phyloP scores from a whole-genome alignment of 75 land plant species.

The Cryptomeria japonica region DNA sequence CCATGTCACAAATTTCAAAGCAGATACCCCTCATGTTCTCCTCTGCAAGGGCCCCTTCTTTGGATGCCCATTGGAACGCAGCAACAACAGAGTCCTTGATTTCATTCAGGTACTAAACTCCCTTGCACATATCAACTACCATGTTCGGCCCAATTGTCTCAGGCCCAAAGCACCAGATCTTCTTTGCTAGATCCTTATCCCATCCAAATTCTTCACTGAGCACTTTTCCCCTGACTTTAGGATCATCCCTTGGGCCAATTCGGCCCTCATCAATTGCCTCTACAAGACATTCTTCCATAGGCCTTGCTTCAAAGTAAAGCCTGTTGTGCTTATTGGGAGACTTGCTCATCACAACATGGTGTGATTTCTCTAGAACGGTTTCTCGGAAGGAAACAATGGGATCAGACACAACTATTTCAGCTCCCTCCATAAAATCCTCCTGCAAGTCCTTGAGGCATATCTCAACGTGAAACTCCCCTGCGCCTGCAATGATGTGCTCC shows the following conservation, averaged over 20 bases:
- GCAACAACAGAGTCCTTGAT: slow-evolving; percentile 79
- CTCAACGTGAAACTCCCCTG: slow-evolving; percentile 77
- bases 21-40: slow-evolving; percentile 73
- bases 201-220: slow-evolving; percentile 62
- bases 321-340: slow-evolving; percentile 80
- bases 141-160: slow-evolving; percentile 70
- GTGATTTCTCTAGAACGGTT: slow-evolving; percentile 66
- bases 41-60: slow-evolving; percentile 72
- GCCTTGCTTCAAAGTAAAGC: slow-evolving; percentile 68
- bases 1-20: slow-evolving; percentile 76
- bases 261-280: slow-evolving; percentile 77
- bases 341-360: slow-evolving; percentile 69
- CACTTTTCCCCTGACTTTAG: slow-evolving; percentile 50
- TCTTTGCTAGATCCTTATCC: slow-evolving; percentile 77
- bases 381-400: slow-evolving; percentile 74
- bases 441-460: slow-evolving; percentile 76
- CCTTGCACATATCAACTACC: slow-evolving; percentile 73
- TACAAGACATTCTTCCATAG: slow-evolving; percentile 62
- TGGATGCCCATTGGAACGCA: slow-evolving; percentile 81
- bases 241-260: slow-evolving; percentile 71
- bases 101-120: slow-evolving; percentile 64
- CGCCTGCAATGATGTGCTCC: slow-evolving; percentile 72
- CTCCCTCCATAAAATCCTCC: slow-evolving; percentile 74
- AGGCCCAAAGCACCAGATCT: slow-evolving; percentile 76
- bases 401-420: slow-evolving; percentile 55